Evolutionary conservation across 2,329 filamentous ascomycete genomes (phyloP), one percentile per base, ranked within the genome.

Genomic region (Remersonia thermophila): DNA sequence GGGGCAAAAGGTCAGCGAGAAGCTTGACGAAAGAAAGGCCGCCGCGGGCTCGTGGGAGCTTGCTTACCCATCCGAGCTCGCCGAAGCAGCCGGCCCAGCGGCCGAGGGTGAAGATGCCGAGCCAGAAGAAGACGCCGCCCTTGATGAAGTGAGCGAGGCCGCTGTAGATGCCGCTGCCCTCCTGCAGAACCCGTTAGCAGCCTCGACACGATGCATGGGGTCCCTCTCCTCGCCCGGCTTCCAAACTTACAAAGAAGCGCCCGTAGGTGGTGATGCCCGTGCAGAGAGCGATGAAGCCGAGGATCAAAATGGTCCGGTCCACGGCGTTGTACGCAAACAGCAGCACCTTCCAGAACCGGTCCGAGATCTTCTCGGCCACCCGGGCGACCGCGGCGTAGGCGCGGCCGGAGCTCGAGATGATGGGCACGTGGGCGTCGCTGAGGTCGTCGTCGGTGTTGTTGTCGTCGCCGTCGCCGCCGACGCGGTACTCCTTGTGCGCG

Each of bases 71-170:
- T 46, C 89, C 89, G 38, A 89, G 71, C 41, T 94, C 83, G 39
- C 82, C 78, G 55, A 93, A 96, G 55, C 82, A 83, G 17, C 89
- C 89, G 52, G 86, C 76, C 81, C 85, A 95, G 38, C 89, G 79
- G 20, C 85, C 86, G 3, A 96, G 67, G 0, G 84, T 93, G 41
- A 95, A 62, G 14, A 94, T 60, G 7, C 89, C 89, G 44, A 93
- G 83, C 78, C 84, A 91, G 62, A 95, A 85, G 65, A 96, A 96
- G 37, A 96, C 81, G 3, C 83, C 83, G 31, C 89, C 89, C 56
- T 96, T 96, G 56, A 95, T 77, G 63, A 84, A 94, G 54, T 96
- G 89, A 7, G 89, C 89, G 29, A 95, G 67, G 2, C 89, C 85
- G 47, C 78, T 87, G 64, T 89, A 93, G 39, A 95, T 64, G 3